phyloP scores from a whole-genome alignment of 2,329 filamentous ascomycete species.

The Neodidymelliopsis sp. region DNA sequence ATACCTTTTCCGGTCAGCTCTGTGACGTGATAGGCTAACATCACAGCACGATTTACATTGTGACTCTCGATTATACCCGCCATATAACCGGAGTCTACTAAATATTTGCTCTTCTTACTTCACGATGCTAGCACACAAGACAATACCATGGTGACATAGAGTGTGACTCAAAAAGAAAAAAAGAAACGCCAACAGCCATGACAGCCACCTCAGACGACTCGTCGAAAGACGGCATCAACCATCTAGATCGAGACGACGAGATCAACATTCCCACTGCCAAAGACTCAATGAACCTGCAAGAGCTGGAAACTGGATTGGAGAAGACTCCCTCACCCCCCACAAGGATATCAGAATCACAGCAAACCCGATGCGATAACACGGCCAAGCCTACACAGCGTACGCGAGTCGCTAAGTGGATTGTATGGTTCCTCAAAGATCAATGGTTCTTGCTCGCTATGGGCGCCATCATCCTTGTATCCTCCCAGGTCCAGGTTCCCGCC shows the following conservation, averaged over 20 bases:
- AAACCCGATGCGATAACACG: background rate
- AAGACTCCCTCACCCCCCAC: background rate
- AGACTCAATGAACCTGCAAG: background rate
- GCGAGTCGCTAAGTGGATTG: slow-evolving; percentile 21
- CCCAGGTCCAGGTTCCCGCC: slow-evolving; percentile 63
- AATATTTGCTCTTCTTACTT: background rate
- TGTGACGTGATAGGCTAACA: background rate
- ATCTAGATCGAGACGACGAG: slow-evolving; percentile 1
- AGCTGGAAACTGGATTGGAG: background rate
- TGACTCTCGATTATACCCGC: slow-evolving; percentile 12
- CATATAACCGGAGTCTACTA: slow-evolving; percentile 9
- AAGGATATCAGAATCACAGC: background rate
- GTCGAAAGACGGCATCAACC: slow-evolving; percentile 1
- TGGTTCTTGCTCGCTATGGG: slow-evolving; percentile 72
- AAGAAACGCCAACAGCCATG: background rate
- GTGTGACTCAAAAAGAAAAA: background rate
- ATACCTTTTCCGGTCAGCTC: slow-evolving; percentile 6
- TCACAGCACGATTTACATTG: background rate
- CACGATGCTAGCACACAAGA: background rate
- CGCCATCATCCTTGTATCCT: slow-evolving; percentile 60
- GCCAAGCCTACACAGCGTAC: slow-evolving; percentile 4
- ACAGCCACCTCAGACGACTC: background rate
- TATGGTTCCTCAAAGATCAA: slow-evolving; percentile 61
- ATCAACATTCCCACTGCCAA: background rate
- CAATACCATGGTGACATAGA: background rate